Evolutionary conservation across 352 stramenopile genomes (phyloP).

Genomic region (Thalassiosira allenii): DNA sequence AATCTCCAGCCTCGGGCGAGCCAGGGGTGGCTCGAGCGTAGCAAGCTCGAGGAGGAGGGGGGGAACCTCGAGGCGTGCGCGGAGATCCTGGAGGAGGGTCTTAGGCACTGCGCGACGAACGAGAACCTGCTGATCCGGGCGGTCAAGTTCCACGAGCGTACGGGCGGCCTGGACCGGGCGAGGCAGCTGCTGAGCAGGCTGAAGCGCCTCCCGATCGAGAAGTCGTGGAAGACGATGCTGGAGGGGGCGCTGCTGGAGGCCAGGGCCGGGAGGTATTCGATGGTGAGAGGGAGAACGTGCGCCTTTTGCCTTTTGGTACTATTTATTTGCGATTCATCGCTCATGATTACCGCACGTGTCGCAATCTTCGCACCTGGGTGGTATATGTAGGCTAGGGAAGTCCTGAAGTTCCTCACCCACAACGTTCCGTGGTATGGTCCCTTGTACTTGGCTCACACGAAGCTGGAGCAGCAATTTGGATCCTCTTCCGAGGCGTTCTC

Average conservation of each 20-base stretch:
- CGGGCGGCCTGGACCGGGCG: slow-evolving; percentile 81
- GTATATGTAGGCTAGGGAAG: slow-evolving; percentile 73
- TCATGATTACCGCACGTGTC: background rate
- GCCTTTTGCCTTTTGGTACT: slow-evolving; percentile 14
- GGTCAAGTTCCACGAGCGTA: slow-evolving; percentile 89
- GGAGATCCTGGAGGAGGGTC: slow-evolving; percentile 86
- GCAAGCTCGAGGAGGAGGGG: slow-evolving; percentile 90
- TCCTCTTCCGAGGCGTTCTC: slow-evolving; percentile 76
- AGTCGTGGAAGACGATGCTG: slow-evolving; percentile 89
- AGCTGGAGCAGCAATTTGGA: slow-evolving; percentile 85
- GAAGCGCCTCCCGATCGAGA: slow-evolving; percentile 86
- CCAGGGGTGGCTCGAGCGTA: slow-evolving; percentile 90
- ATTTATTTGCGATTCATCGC: slow-evolving; percentile 10
- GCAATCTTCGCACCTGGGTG: too few species aligned
- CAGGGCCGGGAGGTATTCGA: slow-evolving; percentile 84
- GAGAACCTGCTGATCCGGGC: slow-evolving; percentile 86
- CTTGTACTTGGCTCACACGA: slow-evolving; percentile 89
- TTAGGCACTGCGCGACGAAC: slow-evolving; percentile 85
- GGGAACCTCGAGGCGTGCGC: slow-evolving; percentile 83
- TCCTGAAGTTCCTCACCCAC: slow-evolving; percentile 89
- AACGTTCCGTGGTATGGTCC: slow-evolving; percentile 90
- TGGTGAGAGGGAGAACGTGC: slow-evolving; percentile 71
- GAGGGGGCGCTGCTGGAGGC: slow-evolving; percentile 89
- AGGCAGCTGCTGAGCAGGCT: slow-evolving; percentile 85
- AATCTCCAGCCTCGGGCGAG: slow-evolving; percentile 78